Conservation (phyloP, 2,329 filamentous ascomycete genomes). For the Fonsecaea pedrosoi region DNA sequence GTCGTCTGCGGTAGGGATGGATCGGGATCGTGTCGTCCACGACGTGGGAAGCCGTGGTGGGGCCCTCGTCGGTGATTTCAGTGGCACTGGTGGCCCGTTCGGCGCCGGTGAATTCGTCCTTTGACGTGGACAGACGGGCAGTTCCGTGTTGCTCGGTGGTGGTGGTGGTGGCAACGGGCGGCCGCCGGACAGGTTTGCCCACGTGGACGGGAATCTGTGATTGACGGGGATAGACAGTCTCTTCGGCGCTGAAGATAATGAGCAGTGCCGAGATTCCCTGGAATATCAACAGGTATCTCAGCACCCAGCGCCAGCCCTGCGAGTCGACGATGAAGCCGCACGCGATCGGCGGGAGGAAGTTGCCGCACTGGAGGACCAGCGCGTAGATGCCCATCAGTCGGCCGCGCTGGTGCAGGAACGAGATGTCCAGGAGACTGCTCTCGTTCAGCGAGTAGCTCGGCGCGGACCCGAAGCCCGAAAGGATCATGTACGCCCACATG, state of each 20-base stretch:
- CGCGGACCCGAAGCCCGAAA: constrained; percentile 3
- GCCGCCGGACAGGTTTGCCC: not conserved
- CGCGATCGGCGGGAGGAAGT: constrained; percentile 47
- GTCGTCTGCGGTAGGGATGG: not conserved
- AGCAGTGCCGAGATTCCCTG: constrained; percentile 43
- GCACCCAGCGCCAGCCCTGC: constrained; percentile 49
- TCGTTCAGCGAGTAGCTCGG: constrained; percentile 4
- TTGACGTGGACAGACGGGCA: not conserved
- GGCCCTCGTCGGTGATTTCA: not conserved
- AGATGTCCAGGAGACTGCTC: constrained; percentile 10
- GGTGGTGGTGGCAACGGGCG: not conserved
- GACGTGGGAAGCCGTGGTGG: not conserved
- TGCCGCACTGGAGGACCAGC: constrained; percentile 45
- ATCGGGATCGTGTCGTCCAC: not conserved
- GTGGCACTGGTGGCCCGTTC: not conserved
- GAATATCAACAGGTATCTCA: constrained; percentile 46
- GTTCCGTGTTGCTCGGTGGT: not conserved
- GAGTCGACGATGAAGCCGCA: constrained; percentile 46
- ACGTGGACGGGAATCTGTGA: not conserved
- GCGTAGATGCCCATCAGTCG: constrained; percentile 46
- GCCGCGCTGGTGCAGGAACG: constrained; percentile 26
- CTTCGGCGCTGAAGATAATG: constrained; percentile 45
- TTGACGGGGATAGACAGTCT: constrained; percentile 39
- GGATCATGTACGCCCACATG: constrained; percentile 14
- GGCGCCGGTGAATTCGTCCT: not conserved